Conservation (phyloP, 2,329 filamentous ascomycete species). For the Aspergillus texensis region DNA sequence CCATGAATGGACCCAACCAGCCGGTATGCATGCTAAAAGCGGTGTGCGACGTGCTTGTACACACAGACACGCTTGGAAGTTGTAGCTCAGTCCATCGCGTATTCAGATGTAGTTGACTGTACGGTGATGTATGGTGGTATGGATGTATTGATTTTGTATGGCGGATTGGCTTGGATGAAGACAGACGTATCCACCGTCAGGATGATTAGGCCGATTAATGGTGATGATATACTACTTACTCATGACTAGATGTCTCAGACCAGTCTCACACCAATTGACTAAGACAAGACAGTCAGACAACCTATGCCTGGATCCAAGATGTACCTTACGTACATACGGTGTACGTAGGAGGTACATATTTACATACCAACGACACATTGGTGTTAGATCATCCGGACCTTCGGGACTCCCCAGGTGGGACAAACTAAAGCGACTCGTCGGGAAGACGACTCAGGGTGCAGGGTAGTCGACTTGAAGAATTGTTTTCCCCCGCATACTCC, state of each 20-base stretch:
- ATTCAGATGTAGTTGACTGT: background rate
- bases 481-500: background rate
- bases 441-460: conserved; percentile 2
- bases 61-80: background rate
- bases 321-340: conserved; percentile 9
- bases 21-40: conserved; percentile 19
- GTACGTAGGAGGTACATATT: conserved; percentile 13
- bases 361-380: conserved; percentile 15
- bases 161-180: background rate
- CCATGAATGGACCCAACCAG: conserved; percentile 5
- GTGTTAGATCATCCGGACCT: conserved; percentile 28
- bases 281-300: conserved; percentile 7
- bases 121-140: background rate
- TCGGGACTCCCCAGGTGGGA: conserved; percentile 24
- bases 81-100: background rate
- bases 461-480: conserved; percentile 14
- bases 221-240: background rate
- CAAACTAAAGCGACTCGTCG: conserved; percentile 16
- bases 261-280: background rate
- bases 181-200: background rate
- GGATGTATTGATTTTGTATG: background rate
- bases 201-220: background rate
- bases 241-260: background rate
- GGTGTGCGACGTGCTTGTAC: conserved; percentile 15
- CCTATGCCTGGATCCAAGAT: conserved; percentile 8